Evolutionary conservation across 257 asterid genomes (phyloP).

Genomic region (Rhazya stricta): DNA sequence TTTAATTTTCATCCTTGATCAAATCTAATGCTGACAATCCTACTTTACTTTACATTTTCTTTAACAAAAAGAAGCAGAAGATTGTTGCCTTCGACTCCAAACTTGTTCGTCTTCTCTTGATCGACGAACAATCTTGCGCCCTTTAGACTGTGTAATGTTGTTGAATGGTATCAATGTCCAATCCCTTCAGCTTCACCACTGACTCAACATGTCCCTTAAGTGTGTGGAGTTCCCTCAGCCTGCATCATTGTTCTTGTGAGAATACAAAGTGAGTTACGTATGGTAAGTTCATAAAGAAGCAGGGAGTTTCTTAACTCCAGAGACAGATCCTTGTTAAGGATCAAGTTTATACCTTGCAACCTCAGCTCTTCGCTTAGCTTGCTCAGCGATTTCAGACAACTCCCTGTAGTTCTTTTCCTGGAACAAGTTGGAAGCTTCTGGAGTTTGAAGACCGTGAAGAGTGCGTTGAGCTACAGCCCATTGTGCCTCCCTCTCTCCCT

Average conservation of each 20-base stretch:
- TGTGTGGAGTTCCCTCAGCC: conserved; percentile 77
- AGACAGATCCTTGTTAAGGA: not conserved
- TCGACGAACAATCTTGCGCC: conserved; percentile 3
- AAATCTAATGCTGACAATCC: not conserved
- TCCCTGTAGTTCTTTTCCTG: conserved; percentile 44
- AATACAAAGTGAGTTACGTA: conserved; percentile 1
- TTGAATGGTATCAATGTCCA: conserved; percentile 61
- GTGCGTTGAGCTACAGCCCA: conserved; percentile 84
- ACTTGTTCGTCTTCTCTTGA: not conserved
- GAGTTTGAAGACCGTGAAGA: conserved; percentile 60
- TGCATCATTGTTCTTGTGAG: conserved; percentile 29
- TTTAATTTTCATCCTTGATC: not conserved
- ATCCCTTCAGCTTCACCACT: conserved; percentile 64
- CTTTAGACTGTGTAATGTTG: conserved; percentile 57
- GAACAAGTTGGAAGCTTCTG: conserved; percentile 21
- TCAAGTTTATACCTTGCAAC: conserved; percentile 56
- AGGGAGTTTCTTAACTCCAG: not conserved
- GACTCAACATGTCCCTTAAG: conserved; percentile 81
- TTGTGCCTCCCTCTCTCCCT: conserved; percentile 77
- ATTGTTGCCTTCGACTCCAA: not conserved
- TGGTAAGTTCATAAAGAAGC: not conserved
- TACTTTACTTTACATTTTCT: not conserved
- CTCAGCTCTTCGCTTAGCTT: conserved; percentile 72
- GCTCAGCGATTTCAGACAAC: conserved; percentile 63
- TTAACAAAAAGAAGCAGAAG: not conserved